Evolutionary conservation across 2,329 filamentous ascomycete species (phyloP), one percentile per base, ranked within the genome.

Genomic region (Penicillium italicum): DNA sequence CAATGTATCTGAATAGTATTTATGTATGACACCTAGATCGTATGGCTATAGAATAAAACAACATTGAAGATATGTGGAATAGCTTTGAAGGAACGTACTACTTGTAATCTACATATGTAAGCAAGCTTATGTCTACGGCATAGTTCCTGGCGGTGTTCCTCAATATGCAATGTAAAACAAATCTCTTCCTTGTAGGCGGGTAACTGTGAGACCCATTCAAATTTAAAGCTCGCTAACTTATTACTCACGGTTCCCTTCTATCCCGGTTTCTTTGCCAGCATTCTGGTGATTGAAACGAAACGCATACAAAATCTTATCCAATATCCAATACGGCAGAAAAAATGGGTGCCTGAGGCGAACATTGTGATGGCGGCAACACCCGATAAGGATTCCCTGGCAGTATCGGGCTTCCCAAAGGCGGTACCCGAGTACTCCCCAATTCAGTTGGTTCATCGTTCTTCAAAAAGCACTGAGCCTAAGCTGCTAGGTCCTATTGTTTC

Each of bases 321-420:
- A 16, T 11, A 45, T 20, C 26, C 12, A 31, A 16, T 31, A 20
- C 12, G 3, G 12, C 12, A 16, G 42, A 31, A 22, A 50, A 6
- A 0, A 11, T 30, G 3, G 34, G 5, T 26, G 36, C 51, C 43
- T 42, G 5, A 53, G 51, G 51, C 51, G 6, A 20, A 4, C 1
- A 6, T 42, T 11, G 10, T 24, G 37, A 50, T 41, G 26, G 28
- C 36, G 30, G 30, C 10, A 30, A 37, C 14, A n/a, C 18, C 37
- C 20, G 46, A 50, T 55, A 50, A 55, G 3, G 41, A 50, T 50
- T 40, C n/a, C 14, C 30, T 11, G 47, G 53, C 53, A 55, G 34
- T 55, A 55, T 45, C 47, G 28, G 28, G 18, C 14, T n/a, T 18
- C n/a, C 36, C 5, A 20, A 34, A 55, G 47, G 53, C 53, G 53